phyloP scores from a whole-genome alignment of 768 basidiomycete species.

The Sporobolomyces pararoseus region DNA sequence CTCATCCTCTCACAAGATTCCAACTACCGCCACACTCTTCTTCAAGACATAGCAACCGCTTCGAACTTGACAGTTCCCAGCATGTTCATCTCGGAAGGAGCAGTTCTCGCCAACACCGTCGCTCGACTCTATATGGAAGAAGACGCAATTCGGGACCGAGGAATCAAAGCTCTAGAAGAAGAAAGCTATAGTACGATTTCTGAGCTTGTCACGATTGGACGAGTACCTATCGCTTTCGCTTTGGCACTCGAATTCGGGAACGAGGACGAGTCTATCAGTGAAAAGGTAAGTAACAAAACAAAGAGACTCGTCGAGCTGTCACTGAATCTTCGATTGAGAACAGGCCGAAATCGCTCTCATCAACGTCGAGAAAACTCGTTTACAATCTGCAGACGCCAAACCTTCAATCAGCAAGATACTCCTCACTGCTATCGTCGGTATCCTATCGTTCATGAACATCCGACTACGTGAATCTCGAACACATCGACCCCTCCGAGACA shows the following conservation, averaged over 20 bases:
- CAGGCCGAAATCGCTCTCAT: constrained; percentile 41
- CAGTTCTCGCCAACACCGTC: constrained; percentile 55
- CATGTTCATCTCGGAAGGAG: constrained; percentile 60
- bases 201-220: constrained; percentile 53
- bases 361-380: constrained; percentile 45
- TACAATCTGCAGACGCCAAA: constrained; percentile 22
- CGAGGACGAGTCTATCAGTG: constrained; percentile 55
- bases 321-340: constrained; percentile 46
- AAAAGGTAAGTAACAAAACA: constrained; percentile 52
- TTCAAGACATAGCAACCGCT: constrained; percentile 62
- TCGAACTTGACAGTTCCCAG: constrained; percentile 54
- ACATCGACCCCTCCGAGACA: constrained; percentile 64
- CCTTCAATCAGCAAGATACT: constrained; percentile 58
- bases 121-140: constrained; percentile 60
- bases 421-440: constrained; percentile 71
- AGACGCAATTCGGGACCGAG: background rate
- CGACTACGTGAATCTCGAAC: constrained; percentile 78
- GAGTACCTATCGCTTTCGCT: constrained; percentile 65
- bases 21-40: constrained; percentile 57
- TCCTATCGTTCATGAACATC: constrained; percentile 79
- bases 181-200: background rate
- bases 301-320: constrained; percentile 23
- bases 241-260: constrained; percentile 76
- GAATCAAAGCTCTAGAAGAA: constrained; percentile 12
- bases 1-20: constrained; percentile 56